A percentile compares a stretch with the other conserved stretches of the same genome.
These are phyloP conservation scores for Phytophthora agathidicida DNA, from an alignment of 352 stramenopile species.

Conservation along the genomic window DNA sequence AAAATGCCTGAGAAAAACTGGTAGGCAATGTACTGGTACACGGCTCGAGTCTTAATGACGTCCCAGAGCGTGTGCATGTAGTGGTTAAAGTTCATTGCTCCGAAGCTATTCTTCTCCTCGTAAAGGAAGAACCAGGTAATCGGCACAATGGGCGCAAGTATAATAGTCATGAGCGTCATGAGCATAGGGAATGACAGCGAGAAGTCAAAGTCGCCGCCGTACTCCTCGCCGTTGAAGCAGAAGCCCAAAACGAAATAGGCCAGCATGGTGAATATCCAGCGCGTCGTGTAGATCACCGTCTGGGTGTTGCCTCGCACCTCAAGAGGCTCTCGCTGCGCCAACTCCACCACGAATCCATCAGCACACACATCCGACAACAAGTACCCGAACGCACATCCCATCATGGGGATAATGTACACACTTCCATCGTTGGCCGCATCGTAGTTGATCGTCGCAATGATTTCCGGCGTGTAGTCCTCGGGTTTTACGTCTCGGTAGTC, in stretches of 20 bases:
- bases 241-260: conserved; percentile 47
- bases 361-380: conserved; percentile 54
- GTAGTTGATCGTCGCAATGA: conserved; percentile 50
- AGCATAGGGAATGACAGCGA: conserved; percentile 49
- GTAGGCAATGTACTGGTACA: conserved; percentile 58
- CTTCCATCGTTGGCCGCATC: conserved; percentile 35
- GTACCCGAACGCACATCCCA: conserved; percentile 52
- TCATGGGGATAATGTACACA: conserved; percentile 54
- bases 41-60: conserved; percentile 45
- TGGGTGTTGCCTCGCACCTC: conserved; percentile 47
- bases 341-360: conserved; percentile 53
- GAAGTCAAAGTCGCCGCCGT: conserved; percentile 54
- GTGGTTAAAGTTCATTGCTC: conserved; percentile 39
- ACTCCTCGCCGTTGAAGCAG: conserved; percentile 53
- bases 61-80: conserved; percentile 57
- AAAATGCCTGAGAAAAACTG: conserved; percentile 51
- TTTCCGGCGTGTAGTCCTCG: conserved; percentile 49
- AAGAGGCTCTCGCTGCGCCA: conserved; percentile 52
- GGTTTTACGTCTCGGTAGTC: conserved; percentile 46
- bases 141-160: conserved; percentile 39
- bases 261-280: conserved; percentile 43
- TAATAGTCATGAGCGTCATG: conserved; percentile 46
- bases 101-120: conserved; percentile 38
- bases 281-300: conserved; percentile 60
- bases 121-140: conserved; percentile 51